These are phyloP conservation scores for Colletotrichum sp. DNA, from an alignment of 2,329 filamentous ascomycete genomes.

Conservation along the genomic window DNA sequence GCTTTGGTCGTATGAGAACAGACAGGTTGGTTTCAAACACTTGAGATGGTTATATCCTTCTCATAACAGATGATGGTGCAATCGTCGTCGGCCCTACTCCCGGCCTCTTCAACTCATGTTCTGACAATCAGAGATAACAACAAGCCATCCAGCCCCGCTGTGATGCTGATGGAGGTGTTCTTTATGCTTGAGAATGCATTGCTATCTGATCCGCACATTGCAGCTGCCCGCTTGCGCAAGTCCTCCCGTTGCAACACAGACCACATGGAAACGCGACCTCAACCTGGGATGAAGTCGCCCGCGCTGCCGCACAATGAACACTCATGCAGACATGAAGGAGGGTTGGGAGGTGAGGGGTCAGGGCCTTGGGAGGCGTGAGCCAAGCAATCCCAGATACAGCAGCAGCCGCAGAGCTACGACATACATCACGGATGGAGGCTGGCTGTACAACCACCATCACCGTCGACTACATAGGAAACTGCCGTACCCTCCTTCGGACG, in stretches of 20 bases:
- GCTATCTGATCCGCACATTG: constrained; percentile 8
- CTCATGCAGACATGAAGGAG: not conserved
- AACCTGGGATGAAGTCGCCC: not conserved
- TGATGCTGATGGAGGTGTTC: constrained; percentile 3
- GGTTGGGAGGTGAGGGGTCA: not conserved
- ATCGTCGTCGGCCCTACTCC: not conserved
- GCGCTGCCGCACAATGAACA: not conserved
- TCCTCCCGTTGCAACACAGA: not conserved
- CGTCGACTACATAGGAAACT: not conserved
- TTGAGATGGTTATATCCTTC: constrained; percentile 2
- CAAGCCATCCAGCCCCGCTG: not conserved
- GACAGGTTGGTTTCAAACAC: constrained; percentile 7
- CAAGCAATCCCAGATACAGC: not conserved
- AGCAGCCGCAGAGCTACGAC: not conserved
- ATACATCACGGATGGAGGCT: not conserved
- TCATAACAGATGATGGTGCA: not conserved
- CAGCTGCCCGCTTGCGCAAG: constrained; percentile 5
- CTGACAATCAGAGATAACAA: not conserved
- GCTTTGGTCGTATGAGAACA: not conserved
- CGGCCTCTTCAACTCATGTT: not conserved
- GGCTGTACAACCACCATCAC: not conserved
- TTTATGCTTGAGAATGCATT: constrained; percentile 9
- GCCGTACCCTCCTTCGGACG: constrained; percentile 14
- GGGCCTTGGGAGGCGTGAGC: not conserved
- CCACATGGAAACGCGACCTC: not conserved